Conservation (phyloP, 2,329 filamentous ascomycete genomes). For the Monilinia laxa region DNA sequence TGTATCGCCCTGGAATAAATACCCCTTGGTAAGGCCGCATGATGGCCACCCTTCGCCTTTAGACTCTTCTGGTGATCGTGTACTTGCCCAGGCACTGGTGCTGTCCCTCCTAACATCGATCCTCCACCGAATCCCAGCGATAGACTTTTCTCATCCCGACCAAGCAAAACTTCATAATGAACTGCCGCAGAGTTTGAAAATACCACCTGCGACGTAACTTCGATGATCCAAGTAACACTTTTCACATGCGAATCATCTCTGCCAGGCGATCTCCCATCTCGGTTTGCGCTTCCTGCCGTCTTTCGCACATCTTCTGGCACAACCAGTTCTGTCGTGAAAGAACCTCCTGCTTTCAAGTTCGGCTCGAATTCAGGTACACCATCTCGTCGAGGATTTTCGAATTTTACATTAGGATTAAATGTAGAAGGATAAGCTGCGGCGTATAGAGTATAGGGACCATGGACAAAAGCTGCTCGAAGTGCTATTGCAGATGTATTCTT, state of each 20-base stretch:
- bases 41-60: conserved; percentile 56
- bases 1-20: conserved; percentile 81
- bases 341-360: conserved; percentile 90
- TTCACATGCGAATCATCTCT: conserved; percentile 47
- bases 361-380: conserved; percentile 91
- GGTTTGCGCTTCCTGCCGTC: conserved; percentile 52
- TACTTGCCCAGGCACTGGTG: conserved; percentile 62
- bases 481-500: conserved; percentile 91
- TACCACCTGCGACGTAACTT: conserved; percentile 88
- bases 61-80: conserved; percentile 71
- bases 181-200: conserved; percentile 89
- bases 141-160: conserved; percentile 80
- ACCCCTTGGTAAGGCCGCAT: conserved; percentile 66
- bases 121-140: conserved; percentile 53
- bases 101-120: conserved; percentile 45
- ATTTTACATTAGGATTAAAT: conserved; percentile 81
- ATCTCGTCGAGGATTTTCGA: conserved; percentile 66
- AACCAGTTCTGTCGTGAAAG: conserved; percentile 75
- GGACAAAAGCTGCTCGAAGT: conserved; percentile 90
- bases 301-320: conserved; percentile 78
- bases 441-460: conserved; percentile 90
- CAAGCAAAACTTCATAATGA: conserved; percentile 81
- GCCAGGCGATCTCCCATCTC: conserved; percentile 44
- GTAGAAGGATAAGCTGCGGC: conserved; percentile 80
- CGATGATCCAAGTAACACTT: conserved; percentile 81